Percentiles rank a stretch among this genome's conserved stretches.
Conservation (phyloP, 768 basidiomycete genomes). For the Chlorophyllum brunneum region DNA sequence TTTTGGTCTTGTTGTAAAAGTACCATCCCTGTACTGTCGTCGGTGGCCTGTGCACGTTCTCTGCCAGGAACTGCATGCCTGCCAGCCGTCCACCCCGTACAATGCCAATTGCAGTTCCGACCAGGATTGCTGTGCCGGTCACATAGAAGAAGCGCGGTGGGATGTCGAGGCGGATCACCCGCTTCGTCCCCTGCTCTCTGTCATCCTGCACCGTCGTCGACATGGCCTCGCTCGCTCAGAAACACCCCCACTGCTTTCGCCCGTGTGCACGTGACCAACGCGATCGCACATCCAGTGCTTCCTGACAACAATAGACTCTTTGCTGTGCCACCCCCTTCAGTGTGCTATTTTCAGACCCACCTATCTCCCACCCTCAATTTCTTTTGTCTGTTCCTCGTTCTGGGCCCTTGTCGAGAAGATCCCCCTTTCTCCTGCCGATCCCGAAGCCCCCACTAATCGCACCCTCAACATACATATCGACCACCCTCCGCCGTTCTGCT, state of each 20-base stretch:
- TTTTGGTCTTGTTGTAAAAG: constrained; percentile 95
- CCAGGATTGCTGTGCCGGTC: constrained; percentile 52
- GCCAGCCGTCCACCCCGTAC: constrained; percentile 68
- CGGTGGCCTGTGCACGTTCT: constrained; percentile 86
- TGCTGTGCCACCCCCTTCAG: no score
- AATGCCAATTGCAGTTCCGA: constrained; percentile 68
- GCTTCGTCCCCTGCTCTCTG: constrained; percentile 16
- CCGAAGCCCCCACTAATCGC: no score
- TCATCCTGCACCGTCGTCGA: constrained; percentile 13
- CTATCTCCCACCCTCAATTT: no score
- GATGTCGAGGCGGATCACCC: constrained; percentile 35
- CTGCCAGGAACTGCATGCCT: constrained; percentile 82
- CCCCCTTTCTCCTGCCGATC: no score
- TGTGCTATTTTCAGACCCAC: no score
- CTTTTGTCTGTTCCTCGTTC: no score
- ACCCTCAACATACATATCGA: no score
- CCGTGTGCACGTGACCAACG: background rate
- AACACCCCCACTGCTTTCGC: no score
- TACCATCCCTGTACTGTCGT: constrained; percentile 90
- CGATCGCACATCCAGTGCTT: no score
- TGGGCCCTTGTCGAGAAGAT: no score
- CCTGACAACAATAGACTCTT: no score
- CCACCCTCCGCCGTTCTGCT: no score
- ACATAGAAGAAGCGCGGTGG: constrained; percentile 60
- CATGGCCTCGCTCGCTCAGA: constrained; percentile 1